Base-by-base conservation (phyloP, 1,284 basidiomycete genomes). In the Leccinum angustisporum region DNA sequence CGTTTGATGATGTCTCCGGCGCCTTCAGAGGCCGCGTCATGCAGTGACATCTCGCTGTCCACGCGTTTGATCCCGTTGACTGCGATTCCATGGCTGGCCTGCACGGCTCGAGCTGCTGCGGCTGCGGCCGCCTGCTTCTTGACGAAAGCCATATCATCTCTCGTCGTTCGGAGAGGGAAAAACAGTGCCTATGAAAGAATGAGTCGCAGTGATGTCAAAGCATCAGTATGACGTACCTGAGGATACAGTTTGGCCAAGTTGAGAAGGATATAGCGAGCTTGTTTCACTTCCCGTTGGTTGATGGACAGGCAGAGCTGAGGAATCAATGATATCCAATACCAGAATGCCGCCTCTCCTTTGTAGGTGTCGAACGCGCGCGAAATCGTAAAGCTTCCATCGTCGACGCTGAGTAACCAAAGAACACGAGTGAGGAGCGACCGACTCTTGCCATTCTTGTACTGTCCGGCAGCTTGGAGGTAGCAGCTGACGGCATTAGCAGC, bases 271-370 rank as follows among this genome's bases (percentile, higher is more conserved):
- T 92, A 90, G 16, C 95, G 86, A 1, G 95, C 96, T 74, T 97
- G 96, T 69, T 94, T 93, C 36, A 94, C 90, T 77, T 99, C 97
- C 56, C 94, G 86, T 65, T 97, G 91, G 7, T 92, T 92, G 30
- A 99, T 83, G 3, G 95, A 95, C 57, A 93, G 77, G 66, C 96
- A 88, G n/a, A 99, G 83, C 72, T 99, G 97, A 14, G 97, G 97
- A 56, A 98, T 96, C 61, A 98, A 83, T 1, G 96, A 93, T 69
- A 99, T 97, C 97, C 97, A 99, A 77, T 95, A 98, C 97, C 97
- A 99, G 68, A 93, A 92, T 11, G 95, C 95, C 7, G 93, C 87
- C 70, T 99, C 97, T 63, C 97, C 97, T 75, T 96, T 97, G 80
- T 97, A 98, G 46, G 88, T 91, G 71, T 99, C 97, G 71, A 99